Evolutionary conservation across 2,329 filamentous ascomycete genomes (phyloP).

Genomic region (Aspergillus glaucus): DNA sequence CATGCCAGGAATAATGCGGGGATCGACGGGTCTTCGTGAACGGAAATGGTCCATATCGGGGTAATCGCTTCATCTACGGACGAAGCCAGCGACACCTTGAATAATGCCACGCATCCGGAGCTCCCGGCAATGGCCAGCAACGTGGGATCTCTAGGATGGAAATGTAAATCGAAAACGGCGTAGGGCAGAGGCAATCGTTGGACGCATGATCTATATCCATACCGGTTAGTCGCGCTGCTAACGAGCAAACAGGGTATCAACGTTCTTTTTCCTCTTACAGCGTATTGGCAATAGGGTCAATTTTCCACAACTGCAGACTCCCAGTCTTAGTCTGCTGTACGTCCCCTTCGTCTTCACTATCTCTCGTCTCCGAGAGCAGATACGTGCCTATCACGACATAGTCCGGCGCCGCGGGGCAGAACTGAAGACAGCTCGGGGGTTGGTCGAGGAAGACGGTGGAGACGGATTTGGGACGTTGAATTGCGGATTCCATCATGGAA

Average conservation of each 20-base stretch:
- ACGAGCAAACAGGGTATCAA: neutral
- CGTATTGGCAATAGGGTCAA: conserved; percentile 33
- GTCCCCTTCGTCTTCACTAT: conserved; percentile 18
- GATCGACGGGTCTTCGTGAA: conserved; percentile 49
- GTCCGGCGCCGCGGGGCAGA: conserved; percentile 44
- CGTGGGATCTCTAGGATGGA: conserved; percentile 53
- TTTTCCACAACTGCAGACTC: conserved; percentile 61
- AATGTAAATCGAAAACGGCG: conserved; percentile 80
- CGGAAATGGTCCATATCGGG: conserved; percentile 39
- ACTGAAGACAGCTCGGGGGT: conserved; percentile 42
- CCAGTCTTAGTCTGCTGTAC: conserved; percentile 61
- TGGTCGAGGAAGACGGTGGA: conserved; percentile 35
- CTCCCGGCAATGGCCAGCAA: conserved; percentile 72
- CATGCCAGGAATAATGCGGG: conserved; percentile 69
- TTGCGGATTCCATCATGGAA: neutral
- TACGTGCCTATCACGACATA: conserved; percentile 82
- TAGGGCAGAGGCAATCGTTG: conserved; percentile 60
- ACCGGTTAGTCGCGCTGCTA: conserved; percentile 5
- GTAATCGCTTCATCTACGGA: conserved; percentile 16
- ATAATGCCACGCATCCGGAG: conserved; percentile 46
- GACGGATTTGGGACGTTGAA: conserved; percentile 23
- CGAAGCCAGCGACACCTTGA: conserved; percentile 20
- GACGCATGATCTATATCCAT: conserved; percentile 43
- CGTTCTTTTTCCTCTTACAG: conserved; percentile 19
- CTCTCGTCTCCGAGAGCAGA: conserved; percentile 47